These are phyloP conservation scores for Backusella parvicylindrica DNA, from an alignment of 192 early-diverging fungal species.

Conservation along the genomic window DNA sequence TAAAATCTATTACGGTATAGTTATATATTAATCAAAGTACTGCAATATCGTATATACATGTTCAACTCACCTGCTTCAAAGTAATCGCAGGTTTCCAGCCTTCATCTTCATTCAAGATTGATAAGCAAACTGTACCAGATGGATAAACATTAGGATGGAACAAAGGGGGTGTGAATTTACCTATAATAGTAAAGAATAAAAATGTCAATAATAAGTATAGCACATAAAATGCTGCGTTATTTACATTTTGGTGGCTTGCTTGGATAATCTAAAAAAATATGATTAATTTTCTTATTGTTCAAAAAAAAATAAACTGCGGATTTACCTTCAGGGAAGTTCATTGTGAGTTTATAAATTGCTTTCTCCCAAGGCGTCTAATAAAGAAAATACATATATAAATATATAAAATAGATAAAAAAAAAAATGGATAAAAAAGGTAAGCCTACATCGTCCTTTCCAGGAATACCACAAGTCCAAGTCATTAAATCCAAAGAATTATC, in stretches of 20 bases:
- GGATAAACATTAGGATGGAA: conserved; percentile 97
- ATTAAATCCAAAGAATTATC: conserved; percentile 82
- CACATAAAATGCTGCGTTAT: conserved; percentile 26
- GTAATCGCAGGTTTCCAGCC: conserved; percentile 95
- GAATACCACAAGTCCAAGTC: conserved; percentile 71
- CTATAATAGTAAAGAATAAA: conserved; percentile 23
- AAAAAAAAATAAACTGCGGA: neutral
- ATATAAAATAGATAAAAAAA: neutral
- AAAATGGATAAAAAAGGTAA: neutral
- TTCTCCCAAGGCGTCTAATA: conserved; percentile 81
- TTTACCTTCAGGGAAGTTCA: conserved; percentile 79
- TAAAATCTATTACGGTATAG: conserved; percentile 60
- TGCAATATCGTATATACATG: neutral
- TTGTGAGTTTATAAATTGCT: conserved; percentile 79
- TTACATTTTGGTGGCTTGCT: conserved; percentile 83
- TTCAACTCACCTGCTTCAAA: conserved; percentile 75
- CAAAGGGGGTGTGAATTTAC: conserved; percentile 73
- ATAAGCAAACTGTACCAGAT: conserved; percentile 95
- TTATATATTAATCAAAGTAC: neutral
- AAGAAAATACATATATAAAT: neutral
- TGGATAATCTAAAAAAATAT: conserved; percentile 62
- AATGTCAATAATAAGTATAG: neutral
- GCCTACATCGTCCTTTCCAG: conserved; percentile 47
- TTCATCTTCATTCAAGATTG: conserved; percentile 94
- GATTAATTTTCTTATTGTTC: neutral